Percentiles rank a stretch among this genome's conserved stretches.
These are phyloP conservation scores for Saccharum spontaneum DNA, from an alignment of 176 grass and related monocot species.

Conservation along the genomic window DNA sequence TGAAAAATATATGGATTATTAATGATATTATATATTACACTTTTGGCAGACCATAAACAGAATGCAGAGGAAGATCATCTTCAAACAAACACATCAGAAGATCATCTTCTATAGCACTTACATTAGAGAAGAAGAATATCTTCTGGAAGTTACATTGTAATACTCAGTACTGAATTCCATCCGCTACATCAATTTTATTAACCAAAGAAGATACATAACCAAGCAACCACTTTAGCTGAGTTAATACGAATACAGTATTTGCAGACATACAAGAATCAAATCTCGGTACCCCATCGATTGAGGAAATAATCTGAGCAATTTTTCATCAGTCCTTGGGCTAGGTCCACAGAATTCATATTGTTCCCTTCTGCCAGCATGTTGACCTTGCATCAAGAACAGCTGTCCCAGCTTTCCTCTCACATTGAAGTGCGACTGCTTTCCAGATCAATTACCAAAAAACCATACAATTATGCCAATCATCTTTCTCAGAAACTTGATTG, in stretches of 20 bases:
- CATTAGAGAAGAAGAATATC: background rate
- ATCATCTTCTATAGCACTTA: background rate
- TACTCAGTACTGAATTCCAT: slow-evolving; percentile 1
- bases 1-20: background rate
- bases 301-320: slow-evolving; percentile 11
- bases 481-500: background rate
- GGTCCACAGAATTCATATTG: slow-evolving; percentile 26
- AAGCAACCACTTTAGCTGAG: background rate
- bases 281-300: background rate
- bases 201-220: slow-evolving; percentile 1
- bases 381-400: slow-evolving; percentile 23
- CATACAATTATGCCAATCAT: background rate
- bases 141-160: background rate
- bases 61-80: background rate
- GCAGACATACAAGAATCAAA: background rate
- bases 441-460: slow-evolving; percentile 15
- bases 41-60: background rate
- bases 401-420: slow-evolving; percentile 4
- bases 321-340: slow-evolving; percentile 32
- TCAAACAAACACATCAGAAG: background rate
- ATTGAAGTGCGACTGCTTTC: background rate
- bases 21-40: background rate
- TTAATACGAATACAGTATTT: background rate
- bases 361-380: background rate
- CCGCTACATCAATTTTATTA: background rate